Evolutionary conservation across 768 basidiomycete species (phyloP).

Genomic region (Lentinula guzmanii): DNA sequence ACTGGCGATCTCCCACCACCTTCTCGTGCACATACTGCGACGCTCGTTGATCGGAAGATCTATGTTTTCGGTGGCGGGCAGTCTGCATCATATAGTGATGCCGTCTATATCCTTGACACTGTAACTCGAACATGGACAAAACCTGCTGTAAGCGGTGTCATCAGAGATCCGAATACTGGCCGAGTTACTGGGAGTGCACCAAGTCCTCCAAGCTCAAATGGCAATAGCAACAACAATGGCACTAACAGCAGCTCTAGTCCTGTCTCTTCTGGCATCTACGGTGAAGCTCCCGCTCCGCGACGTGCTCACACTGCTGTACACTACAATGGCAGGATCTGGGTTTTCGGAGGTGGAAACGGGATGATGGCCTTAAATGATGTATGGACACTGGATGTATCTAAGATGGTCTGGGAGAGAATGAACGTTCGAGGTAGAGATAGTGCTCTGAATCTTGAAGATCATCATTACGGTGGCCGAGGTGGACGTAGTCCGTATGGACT

Average conservation of each 20-base stretch:
- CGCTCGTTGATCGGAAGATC: constrained; percentile 73
- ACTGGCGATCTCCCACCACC: constrained; percentile 77
- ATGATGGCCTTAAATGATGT: constrained; percentile 85
- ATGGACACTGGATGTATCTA: constrained; percentile 75
- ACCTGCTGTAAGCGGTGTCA: constrained; percentile 22
- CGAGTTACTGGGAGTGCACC: neutral
- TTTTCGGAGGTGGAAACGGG: constrained; percentile 95
- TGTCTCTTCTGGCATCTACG: constrained; percentile 7
- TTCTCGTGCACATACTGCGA: constrained; percentile 84
- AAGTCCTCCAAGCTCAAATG: constrained; percentile 24
- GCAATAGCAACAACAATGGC: constrained; percentile 11
- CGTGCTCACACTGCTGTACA: constrained; percentile 85
- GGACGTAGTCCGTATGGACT: constrained; percentile 33
- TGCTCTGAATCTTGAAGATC: constrained; percentile 5
- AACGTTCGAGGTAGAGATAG: neutral
- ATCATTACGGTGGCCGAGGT: constrained; percentile 56
- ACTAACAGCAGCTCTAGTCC: constrained; percentile 7
- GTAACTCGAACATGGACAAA: constrained; percentile 58
- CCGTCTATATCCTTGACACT: constrained; percentile 80
- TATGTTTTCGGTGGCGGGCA: constrained; percentile 87
- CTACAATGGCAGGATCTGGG: constrained; percentile 65
- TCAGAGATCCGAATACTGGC: neutral
- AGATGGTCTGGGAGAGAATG: constrained; percentile 46
- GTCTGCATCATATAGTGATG: constrained; percentile 76
- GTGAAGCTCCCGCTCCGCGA: constrained; percentile 50